Percentiles rank a stretch among this genome's conserved stretches.
Evolutionary conservation across 768 basidiomycete species (phyloP).

Genomic region (Termitomyces sp.): DNA sequence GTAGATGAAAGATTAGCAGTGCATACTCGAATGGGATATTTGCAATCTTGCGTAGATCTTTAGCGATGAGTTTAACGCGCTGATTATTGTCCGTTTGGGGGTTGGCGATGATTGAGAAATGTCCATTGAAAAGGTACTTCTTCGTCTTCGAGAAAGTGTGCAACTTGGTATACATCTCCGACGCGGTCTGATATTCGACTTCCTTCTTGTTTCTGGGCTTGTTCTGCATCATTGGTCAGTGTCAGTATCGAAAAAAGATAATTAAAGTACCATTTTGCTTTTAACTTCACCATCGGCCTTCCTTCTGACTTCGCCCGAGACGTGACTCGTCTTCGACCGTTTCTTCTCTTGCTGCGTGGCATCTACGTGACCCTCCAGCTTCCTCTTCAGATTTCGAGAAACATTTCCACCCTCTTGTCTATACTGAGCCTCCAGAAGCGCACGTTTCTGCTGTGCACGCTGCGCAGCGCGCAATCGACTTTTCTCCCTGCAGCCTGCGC

Average conservation of each 20-base stretch:
- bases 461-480: neutral
- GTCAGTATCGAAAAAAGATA: neutral
- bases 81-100: slow-evolving; percentile 21
- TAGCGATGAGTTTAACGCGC: slow-evolving; percentile 24
- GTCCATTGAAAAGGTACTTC: slow-evolving; percentile 22
- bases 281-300: neutral
- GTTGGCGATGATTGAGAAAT: slow-evolving; percentile 29
- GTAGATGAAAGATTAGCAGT: neutral
- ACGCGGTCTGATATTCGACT: slow-evolving; percentile 30
- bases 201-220: neutral
- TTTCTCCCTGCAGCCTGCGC: slow-evolving; percentile 4
- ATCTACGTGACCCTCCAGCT: neutral
- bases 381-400: neutral
- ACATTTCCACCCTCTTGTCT: neutral
- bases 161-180: slow-evolving; percentile 26
- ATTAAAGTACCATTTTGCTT: neutral
- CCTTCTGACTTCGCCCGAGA: neutral
- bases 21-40: slow-evolving; percentile 29
- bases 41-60: slow-evolving; percentile 30
- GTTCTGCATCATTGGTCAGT: neutral
- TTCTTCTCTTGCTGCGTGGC: neutral
- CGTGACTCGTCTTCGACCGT: slow-evolving; percentile 1
- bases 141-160: slow-evolving; percentile 11
- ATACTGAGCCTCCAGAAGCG: neutral
- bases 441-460: neutral